Conservation (phyloP, 805 yeast species). For the Millerozyma miso region DNA sequence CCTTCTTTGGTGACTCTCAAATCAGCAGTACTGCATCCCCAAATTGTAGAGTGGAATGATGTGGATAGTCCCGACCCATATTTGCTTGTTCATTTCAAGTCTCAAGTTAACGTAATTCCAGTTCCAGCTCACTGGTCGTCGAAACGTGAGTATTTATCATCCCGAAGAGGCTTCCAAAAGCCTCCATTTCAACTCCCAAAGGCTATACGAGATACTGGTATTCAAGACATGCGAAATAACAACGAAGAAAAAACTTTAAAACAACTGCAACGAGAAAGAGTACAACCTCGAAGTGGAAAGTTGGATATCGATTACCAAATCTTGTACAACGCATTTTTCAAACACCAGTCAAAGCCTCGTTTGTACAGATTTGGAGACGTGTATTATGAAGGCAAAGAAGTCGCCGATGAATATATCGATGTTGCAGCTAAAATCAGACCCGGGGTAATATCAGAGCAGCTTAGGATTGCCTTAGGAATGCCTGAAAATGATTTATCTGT, state of each 20-base stretch:
- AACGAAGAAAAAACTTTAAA: constrained; percentile 54
- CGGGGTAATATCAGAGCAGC: constrained; percentile 58
- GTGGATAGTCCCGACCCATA: constrained; percentile 79
- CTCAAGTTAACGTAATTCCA: constrained; percentile 60
- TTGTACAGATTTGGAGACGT: constrained; percentile 69
- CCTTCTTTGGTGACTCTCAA: constrained; percentile 69
- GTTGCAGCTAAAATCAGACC: constrained; percentile 48
- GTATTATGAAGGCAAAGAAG: constrained; percentile 72
- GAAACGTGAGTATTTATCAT: constrained; percentile 69
- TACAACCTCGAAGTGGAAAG: constrained; percentile 84
- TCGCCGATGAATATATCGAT: constrained; percentile 34
- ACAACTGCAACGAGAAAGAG: constrained; percentile 74
- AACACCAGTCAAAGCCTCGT: constrained; percentile 69
- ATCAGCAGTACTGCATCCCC: constrained; percentile 57
- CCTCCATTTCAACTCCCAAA: constrained; percentile 75
- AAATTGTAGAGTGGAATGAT: constrained; percentile 81
- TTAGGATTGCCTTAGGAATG: constrained; percentile 69
- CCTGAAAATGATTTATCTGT: constrained; percentile 37
- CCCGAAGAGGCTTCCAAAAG: constrained; percentile 61
- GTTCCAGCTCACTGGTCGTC: constrained; percentile 85
- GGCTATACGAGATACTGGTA: constrained; percentile 78
- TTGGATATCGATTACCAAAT: constrained; percentile 82
- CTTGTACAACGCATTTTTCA: constrained; percentile 82
- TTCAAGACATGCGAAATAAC: constrained; percentile 77
- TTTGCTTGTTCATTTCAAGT: constrained; percentile 59